Conservation (phyloP, 2,329 filamentous ascomycete species). For the Daldinia eschscholtzii region DNA sequence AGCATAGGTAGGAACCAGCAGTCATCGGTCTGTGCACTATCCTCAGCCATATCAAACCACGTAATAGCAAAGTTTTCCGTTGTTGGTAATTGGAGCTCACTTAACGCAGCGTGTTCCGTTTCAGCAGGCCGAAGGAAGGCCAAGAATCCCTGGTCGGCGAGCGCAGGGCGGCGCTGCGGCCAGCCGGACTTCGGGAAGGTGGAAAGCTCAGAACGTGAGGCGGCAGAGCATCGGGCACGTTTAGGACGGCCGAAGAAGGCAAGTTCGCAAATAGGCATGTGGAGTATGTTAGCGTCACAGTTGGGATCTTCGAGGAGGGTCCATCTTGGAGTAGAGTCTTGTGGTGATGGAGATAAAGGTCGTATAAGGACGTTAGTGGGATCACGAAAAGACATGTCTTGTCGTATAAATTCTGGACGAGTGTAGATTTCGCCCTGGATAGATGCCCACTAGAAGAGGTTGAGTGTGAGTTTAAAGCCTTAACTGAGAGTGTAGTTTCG, state of each 20-base stretch:
- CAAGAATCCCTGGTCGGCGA: slow-evolving; percentile 24
- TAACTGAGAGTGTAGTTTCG: not conserved
- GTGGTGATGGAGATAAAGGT: slow-evolving; percentile 15
- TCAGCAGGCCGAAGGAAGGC: slow-evolving; percentile 15
- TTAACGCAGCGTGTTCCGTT: slow-evolving; percentile 5
- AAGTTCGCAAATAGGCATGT: slow-evolving; percentile 42
- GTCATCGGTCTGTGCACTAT: slow-evolving; percentile 11
- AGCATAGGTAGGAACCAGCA: slow-evolving; percentile 42
- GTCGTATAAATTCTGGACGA: not conserved
- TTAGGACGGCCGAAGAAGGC: slow-evolving; percentile 40
- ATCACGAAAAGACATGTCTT: slow-evolving; percentile 23
- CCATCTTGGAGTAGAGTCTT: slow-evolving; percentile 26
- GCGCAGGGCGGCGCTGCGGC: not conserved
- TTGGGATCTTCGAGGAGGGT: slow-evolving; percentile 17
- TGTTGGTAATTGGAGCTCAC: slow-evolving; percentile 8
- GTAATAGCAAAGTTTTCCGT: slow-evolving; percentile 25
- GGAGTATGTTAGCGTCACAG: slow-evolving; percentile 38
- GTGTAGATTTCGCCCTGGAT: slow-evolving; percentile 34
- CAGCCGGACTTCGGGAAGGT: not conserved
- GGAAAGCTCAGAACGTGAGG: not conserved
- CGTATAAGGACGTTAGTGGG: slow-evolving; percentile 39
- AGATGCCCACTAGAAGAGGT: slow-evolving; percentile 35
- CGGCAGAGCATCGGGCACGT: slow-evolving; percentile 20
- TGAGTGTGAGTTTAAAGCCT: not conserved
- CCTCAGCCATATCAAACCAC: slow-evolving; percentile 38